A percentile compares a stretch with the other conserved stretches of the same genome.
These are phyloP conservation scores for Colletotrichum graminicola DNA, from an alignment of 2,329 filamentous ascomycete genomes.

Conservation along the genomic window DNA sequence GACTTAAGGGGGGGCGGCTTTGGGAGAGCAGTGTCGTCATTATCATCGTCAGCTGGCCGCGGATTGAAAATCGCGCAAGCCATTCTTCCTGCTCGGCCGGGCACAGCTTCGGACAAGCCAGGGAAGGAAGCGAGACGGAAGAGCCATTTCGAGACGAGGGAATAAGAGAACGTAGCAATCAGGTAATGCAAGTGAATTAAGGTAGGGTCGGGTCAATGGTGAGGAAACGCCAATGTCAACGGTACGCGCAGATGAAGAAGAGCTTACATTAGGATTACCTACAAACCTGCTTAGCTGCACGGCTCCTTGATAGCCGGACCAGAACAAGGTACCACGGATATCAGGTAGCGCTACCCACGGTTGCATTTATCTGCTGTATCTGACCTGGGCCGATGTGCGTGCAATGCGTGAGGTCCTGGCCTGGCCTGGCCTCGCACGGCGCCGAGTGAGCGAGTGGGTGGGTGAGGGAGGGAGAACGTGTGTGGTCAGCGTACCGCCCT, in stretches of 20 bases:
- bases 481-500: constrained; percentile 2
- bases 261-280: constrained; percentile 41
- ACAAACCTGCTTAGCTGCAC: constrained; percentile 30
- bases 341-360: constrained; percentile 29
- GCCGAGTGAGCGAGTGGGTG: background rate
- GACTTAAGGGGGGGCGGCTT: background rate
- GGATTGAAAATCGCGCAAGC: constrained; percentile 40
- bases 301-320: constrained; percentile 24
- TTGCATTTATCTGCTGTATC: constrained; percentile 2
- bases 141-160: constrained; percentile 12
- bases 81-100: constrained; percentile 18
- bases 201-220: constrained; percentile 18
- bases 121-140: constrained; percentile 36
- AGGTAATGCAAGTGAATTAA: constrained; percentile 20
- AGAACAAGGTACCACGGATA: constrained; percentile 31
- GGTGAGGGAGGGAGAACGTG: background rate
- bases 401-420: background rate
- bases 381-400: constrained; percentile 14
- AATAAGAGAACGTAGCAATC: constrained; percentile 26
- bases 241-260: constrained; percentile 31
- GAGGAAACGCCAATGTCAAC: constrained; percentile 22
- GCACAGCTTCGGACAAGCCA: constrained; percentile 28
- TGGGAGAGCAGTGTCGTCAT: constrained; percentile 30
- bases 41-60: constrained; percentile 25
- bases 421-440: background rate